Evolutionary conservation across 805 yeast genomes (phyloP), one percentile per base, ranked within the genome.

Genomic region (Dipodascus geniculatus): DNA sequence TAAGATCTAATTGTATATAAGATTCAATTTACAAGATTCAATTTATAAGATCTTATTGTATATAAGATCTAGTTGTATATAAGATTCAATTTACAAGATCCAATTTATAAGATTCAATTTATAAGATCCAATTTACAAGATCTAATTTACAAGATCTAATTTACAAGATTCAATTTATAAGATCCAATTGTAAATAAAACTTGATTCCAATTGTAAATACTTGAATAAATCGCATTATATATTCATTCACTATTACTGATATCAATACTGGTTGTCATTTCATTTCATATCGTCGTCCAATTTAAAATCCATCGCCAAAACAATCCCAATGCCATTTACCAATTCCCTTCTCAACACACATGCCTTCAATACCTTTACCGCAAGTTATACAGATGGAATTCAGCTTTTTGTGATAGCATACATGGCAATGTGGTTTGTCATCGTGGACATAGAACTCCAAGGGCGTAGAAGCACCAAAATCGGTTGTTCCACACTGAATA

Each of bases 361-460:
- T 81, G 2, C 98, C 98, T 65, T 91, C 96, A 51, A 93, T 87
- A 28, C 95, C 96, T 2, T 61, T 60, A 11, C 76, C 73, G 67
- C 99, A 91, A 16, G 74, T 68, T 49, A 73, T 72, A 68, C 99
- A 91, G 2, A 85, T 65, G 0, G 95, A 83, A 51, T 82, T 79
- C 65, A 90, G 91, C 53, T 78, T 73, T 53, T 72, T 71, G 67
- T 93, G 98, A 69, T 76, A 80, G 64, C 91, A 95, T 33, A 69
- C 67, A 57, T 80, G 79, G 71, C 99, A 91, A 68, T 82, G 88
- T 14, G 98, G 96, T 55, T 72, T 63, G 68, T 91, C 95, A 31
- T 82, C 73, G 47, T 80, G 75, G 3, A 86, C 96, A 66, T 90
- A 93, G 48, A 71, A 69, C 53, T 68, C 68, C 22, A 53, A 52